Percentiles rank a stretch among this genome's conserved stretches.
These are phyloP conservation scores for Thecaphora thlaspeos DNA, from an alignment of 1,284 basidiomycete species.

Conservation along the genomic window DNA sequence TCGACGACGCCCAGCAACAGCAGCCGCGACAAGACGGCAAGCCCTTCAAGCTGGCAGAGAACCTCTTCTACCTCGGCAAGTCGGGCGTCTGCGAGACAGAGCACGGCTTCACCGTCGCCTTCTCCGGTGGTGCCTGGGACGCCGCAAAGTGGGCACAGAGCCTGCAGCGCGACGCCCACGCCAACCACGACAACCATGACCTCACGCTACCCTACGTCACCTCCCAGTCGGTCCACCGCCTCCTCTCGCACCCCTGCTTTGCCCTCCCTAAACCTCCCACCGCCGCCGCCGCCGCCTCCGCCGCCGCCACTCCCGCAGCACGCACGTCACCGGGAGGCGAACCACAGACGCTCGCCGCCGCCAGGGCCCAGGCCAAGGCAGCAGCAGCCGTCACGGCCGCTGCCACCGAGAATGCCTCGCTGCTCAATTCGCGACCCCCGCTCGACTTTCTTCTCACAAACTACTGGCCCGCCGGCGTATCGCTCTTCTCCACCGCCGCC, in stretches of 20 bases:
- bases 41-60: slow-evolving; percentile 15
- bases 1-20: slow-evolving; percentile 3
- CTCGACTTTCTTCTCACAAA: slow-evolving; percentile 51
- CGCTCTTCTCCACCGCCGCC: slow-evolving; percentile 22
- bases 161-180: neutral
- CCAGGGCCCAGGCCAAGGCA: slow-evolving; percentile 15
- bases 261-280: slow-evolving; percentile 5
- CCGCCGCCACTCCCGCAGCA: neutral
- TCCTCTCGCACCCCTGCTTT: slow-evolving; percentile 32
- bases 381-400: slow-evolving; percentile 10
- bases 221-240: slow-evolving; percentile 10
- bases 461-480: slow-evolving; percentile 45
- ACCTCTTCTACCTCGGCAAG: slow-evolving; percentile 42
- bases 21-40: slow-evolving; percentile 1
- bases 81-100: slow-evolving; percentile 21
- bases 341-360: slow-evolving; percentile 39
- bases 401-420: slow-evolving; percentile 5
- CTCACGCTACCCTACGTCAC: slow-evolving; percentile 13
- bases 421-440: slow-evolving; percentile 15
- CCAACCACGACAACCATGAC: slow-evolving; percentile 6
- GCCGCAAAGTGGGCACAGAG: slow-evolving; percentile 7
- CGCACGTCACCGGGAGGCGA: neutral
- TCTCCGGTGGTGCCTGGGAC: slow-evolving; percentile 34
- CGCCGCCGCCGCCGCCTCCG: neutral
- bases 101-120: slow-evolving; percentile 33